Conservation (phyloP, 352 stramenopile genomes). For the Pythium aquatile region DNA sequence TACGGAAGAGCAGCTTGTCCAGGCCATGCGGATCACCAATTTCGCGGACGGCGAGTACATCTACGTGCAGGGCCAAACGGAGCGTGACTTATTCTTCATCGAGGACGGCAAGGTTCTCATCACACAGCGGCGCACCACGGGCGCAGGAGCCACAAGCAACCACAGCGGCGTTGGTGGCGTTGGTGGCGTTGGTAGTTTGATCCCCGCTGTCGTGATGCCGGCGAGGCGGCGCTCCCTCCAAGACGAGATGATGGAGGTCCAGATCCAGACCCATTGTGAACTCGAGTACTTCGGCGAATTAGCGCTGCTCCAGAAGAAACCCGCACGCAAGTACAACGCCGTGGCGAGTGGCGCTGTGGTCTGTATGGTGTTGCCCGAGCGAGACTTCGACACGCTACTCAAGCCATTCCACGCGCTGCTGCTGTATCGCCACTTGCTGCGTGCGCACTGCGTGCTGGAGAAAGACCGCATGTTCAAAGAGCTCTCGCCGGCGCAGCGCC, state of each 20-base stretch:
- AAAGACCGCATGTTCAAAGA: constrained; percentile 69
- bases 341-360: constrained; percentile 47
- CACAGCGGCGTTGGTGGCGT: constrained; percentile 8
- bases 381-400: constrained; percentile 42
- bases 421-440: constrained; percentile 53
- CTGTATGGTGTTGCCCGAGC: constrained; percentile 49
- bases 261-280: constrained; percentile 49
- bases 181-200: not conserved
- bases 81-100: constrained; percentile 68
- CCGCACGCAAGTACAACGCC: constrained; percentile 41
- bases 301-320: constrained; percentile 34
- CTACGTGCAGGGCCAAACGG: constrained; percentile 53
- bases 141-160: not conserved
- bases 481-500: constrained; percentile 33
- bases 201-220: not conserved
- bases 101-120: constrained; percentile 70
- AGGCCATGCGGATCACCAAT: constrained; percentile 31
- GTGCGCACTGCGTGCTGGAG: constrained; percentile 51
- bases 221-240: constrained; percentile 38
- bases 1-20: constrained; percentile 40
- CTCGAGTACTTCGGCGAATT: constrained; percentile 75
- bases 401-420: constrained; percentile 55
- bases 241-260: constrained; percentile 53
- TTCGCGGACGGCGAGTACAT: constrained; percentile 67
- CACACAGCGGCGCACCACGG: constrained; percentile 40